These are phyloP conservation scores for Podospora anserina DNA, from an alignment of 495 filamentous ascomycete genomes.

Conservation along the genomic window DNA sequence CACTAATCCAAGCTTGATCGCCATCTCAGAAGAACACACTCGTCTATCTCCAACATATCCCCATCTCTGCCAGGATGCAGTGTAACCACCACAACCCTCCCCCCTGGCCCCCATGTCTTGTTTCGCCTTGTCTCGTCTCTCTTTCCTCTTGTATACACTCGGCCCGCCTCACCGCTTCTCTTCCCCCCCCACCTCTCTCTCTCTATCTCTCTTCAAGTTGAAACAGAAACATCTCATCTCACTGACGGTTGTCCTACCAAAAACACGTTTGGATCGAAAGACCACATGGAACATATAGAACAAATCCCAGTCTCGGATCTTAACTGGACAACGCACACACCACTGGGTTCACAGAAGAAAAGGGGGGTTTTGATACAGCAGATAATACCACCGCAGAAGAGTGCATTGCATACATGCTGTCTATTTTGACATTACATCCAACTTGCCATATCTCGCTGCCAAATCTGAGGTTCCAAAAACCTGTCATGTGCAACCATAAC, in stretches of 20 bases:
- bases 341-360: neutral
- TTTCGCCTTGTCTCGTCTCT: neutral
- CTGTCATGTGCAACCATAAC: neutral
- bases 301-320: neutral
- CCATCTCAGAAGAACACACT: neutral
- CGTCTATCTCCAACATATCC: neutral
- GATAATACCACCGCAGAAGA: neutral
- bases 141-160: neutral
- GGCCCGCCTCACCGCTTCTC: conserved; percentile 7
- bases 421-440: neutral
- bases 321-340: neutral
- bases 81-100: neutral
- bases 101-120: neutral
- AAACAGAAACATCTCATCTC: neutral
- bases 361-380: neutral
- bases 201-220: neutral
- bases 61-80: neutral
- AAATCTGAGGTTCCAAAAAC: no score
- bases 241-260: neutral
- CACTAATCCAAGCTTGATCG: neutral
- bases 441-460: neutral
- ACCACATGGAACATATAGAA: neutral
- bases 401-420: neutral
- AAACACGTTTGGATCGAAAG: neutral
- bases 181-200: no score